phyloP scores from a whole-genome alignment of 345 rosid genomes.

The Gossypium rotundifolium region DNA sequence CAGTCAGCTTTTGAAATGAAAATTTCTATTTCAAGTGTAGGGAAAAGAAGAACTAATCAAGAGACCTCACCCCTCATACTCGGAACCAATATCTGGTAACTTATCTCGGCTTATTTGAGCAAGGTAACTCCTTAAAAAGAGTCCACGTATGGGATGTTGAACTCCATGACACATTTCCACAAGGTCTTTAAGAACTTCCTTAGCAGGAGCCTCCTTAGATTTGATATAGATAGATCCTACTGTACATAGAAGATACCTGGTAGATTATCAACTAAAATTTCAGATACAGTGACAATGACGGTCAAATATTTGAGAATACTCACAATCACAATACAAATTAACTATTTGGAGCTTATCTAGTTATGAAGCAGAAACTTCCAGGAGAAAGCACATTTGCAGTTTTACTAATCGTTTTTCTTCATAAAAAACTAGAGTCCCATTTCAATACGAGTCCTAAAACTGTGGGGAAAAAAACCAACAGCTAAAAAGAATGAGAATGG shows the following conservation, averaged over 20 bases:
- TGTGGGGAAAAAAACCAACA: not conserved
- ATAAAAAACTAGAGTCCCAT: not conserved
- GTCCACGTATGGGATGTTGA: constrained; percentile 88
- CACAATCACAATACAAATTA: not conserved
- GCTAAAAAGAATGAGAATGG: not conserved
- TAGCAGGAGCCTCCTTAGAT: constrained; percentile 79
- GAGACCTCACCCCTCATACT: constrained; percentile 58
- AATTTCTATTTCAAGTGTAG: constrained; percentile 2
- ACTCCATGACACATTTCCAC: constrained; percentile 92
- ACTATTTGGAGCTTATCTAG: constrained; percentile 7
- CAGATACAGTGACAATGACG: not conserved
- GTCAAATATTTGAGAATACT: not conserved
- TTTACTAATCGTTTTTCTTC: not conserved
- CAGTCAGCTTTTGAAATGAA: constrained; percentile 9
- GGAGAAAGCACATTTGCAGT: not conserved
- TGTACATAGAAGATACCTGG: constrained; percentile 84
- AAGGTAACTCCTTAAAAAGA: constrained; percentile 86
- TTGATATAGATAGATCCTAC: constrained; percentile 87
- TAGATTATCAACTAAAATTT: constrained; percentile 14
- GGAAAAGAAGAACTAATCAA: constrained; percentile 10
- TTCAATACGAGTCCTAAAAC: not conserved
- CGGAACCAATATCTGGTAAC: constrained; percentile 77
- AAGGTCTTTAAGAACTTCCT: constrained; percentile 81
- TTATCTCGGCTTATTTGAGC: constrained; percentile 88
- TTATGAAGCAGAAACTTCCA: not conserved